phyloP scores from a whole-genome alignment of 2,329 filamentous ascomycete species.

The Fusarium stilboides region DNA sequence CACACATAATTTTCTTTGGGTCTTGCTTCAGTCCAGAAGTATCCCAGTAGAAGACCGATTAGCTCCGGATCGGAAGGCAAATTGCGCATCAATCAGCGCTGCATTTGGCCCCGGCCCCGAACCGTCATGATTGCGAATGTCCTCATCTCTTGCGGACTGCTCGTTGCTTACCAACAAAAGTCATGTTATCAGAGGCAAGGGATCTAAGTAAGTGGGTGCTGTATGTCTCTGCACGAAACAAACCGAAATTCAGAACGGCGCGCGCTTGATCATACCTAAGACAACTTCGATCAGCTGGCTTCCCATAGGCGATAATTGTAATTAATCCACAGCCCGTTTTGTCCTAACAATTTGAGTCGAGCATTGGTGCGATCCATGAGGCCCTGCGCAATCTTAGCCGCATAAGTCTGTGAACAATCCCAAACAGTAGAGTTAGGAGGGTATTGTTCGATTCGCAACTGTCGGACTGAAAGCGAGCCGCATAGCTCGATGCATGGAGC shows the following conservation, averaged over 20 bases:
- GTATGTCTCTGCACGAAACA: slow-evolving; percentile 37
- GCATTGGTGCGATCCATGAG: background rate
- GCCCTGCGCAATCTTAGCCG: slow-evolving; percentile 2
- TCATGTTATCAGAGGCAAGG: slow-evolving; percentile 8
- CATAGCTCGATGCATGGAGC: background rate
- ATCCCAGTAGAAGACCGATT: background rate
- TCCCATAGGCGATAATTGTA: slow-evolving; percentile 2
- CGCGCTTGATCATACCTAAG: slow-evolving; percentile 8
- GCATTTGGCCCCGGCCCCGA: background rate
- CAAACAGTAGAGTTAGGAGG: background rate
- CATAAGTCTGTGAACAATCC: background rate
- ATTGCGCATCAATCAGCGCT: slow-evolving; percentile 3
- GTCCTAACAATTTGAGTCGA: background rate
- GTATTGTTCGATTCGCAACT: background rate
- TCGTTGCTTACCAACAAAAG: background rate
- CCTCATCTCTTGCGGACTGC: slow-evolving; percentile 5
- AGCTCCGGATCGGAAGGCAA: background rate
- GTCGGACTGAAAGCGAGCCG: background rate
- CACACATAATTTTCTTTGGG: background rate
- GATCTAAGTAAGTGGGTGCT: slow-evolving; percentile 6
- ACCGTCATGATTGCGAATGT: background rate
- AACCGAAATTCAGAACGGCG: background rate
- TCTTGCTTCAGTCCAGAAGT: background rate
- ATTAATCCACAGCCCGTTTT: background rate
- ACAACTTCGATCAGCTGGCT: slow-evolving; percentile 12